Percentiles rank a stretch among this genome's conserved stretches.
phyloP scores from a whole-genome alignment of 257 asterid species.

The Henckelia pumila region DNA sequence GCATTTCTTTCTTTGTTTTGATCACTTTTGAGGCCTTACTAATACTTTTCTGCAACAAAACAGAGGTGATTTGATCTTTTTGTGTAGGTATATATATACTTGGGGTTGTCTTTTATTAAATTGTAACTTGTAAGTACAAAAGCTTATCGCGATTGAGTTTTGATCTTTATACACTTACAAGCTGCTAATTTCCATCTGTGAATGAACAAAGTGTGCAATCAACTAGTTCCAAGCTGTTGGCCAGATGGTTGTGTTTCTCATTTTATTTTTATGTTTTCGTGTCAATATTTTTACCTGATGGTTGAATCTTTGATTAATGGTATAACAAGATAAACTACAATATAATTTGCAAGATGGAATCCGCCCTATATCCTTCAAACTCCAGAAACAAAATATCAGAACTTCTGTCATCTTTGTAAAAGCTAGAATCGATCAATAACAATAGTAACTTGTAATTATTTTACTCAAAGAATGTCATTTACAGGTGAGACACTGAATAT shows the following conservation, averaged over 20 bases:
- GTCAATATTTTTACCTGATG: not conserved
- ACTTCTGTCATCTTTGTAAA: not conserved
- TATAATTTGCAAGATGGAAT: constrained; percentile 5
- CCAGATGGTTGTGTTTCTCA: not conserved
- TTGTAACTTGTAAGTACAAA: constrained; percentile 40
- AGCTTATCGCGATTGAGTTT: constrained; percentile 22
- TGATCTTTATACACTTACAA: constrained; percentile 23
- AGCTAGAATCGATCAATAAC: constrained; percentile 3
- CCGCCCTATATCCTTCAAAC: not conserved
- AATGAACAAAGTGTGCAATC: constrained; percentile 29
- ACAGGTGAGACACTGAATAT: constrained; percentile 45
- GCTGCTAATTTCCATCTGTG: constrained; percentile 23
- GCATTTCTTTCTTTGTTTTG: constrained; percentile 31
- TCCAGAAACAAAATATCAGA: constrained; percentile 2
- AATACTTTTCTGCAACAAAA: not conserved
- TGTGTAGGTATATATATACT: constrained; percentile 21
- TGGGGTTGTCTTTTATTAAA: constrained; percentile 14
- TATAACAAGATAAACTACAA: not conserved
- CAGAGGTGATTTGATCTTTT: constrained; percentile 22
- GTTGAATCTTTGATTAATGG: not conserved
- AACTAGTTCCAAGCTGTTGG: constrained; percentile 17
- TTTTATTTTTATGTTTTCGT: not conserved
- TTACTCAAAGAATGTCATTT: constrained; percentile 30
- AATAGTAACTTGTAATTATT: not conserved
- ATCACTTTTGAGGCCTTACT: constrained; percentile 18